Conservation (phyloP, 108 stramenopile genomes). For the Pseudonitzschia delicatissima region DNA sequence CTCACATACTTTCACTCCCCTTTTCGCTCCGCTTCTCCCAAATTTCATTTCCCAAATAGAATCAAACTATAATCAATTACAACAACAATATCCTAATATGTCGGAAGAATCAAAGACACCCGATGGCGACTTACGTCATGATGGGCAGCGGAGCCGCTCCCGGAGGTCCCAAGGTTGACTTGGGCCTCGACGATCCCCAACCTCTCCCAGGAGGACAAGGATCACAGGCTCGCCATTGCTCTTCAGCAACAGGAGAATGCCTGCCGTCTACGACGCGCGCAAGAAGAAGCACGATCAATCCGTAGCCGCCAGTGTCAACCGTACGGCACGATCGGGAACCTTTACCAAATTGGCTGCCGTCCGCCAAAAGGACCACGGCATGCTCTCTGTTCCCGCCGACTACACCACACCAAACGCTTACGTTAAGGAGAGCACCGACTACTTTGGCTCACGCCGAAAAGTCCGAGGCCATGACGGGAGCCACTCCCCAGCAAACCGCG, state of each 20-base stretch:
- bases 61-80: background rate
- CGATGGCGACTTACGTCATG: slow-evolving; percentile 85
- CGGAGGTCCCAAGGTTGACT: slow-evolving; percentile 18
- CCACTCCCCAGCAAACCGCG: slow-evolving; percentile 67
- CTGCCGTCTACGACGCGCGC: slow-evolving; percentile 71
- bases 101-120: slow-evolving; percentile 85
- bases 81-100: slow-evolving; percentile 35
- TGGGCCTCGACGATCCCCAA: slow-evolving; percentile 74
- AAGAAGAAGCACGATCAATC: slow-evolving; percentile 78
- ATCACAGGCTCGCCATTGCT: slow-evolving; percentile 86
- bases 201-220: slow-evolving; percentile 84
- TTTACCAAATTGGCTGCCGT: slow-evolving; percentile 70
- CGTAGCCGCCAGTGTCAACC: slow-evolving; percentile 59
- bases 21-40: background rate
- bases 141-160: slow-evolving; percentile 51
- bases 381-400: slow-evolving; percentile 79
- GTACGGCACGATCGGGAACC: slow-evolving; percentile 74
- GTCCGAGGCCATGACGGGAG: slow-evolving; percentile 36
- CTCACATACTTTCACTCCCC: background rate
- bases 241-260: slow-evolving; percentile 90
- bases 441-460: slow-evolving; percentile 35
- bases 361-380: slow-evolving; percentile 84
- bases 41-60: background rate
- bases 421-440: slow-evolving; percentile 47
- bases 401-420: slow-evolving; percentile 86